A percentile compares a stretch with the other conserved stretches of the same genome.
Evolutionary conservation across 805 yeast species (phyloP).

Genomic region (Kodamaea laetipori): DNA sequence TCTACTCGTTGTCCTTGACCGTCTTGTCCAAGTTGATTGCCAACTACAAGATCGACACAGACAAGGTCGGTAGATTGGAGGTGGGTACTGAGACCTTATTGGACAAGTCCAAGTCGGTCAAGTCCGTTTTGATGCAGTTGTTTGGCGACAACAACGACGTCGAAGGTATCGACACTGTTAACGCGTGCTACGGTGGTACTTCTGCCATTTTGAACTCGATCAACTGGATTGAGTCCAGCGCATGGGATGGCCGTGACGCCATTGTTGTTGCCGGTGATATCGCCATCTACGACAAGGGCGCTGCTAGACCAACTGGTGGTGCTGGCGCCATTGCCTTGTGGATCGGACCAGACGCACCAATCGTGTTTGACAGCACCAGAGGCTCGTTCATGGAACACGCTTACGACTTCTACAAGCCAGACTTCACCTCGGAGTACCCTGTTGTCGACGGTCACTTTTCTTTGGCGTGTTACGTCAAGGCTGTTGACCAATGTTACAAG

Average conservation of each 20-base stretch:
- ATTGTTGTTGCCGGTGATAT: slow-evolving; percentile 97
- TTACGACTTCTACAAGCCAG: slow-evolving; percentile 97
- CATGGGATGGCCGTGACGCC: slow-evolving; percentile 99
- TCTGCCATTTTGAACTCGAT: slow-evolving; percentile 89
- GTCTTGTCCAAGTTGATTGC: slow-evolving; percentile 73
- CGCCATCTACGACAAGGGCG: slow-evolving; percentile 95
- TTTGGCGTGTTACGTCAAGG: slow-evolving; percentile 88
- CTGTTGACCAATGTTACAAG: slow-evolving; percentile 84
- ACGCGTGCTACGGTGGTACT: slow-evolving; percentile 99
- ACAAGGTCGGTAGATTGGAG: slow-evolving; percentile 87
- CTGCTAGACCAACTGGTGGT: slow-evolving; percentile 99
- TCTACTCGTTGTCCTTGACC: slow-evolving; percentile 92
- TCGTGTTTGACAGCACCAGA: slow-evolving; percentile 84
- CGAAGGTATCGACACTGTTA: slow-evolving; percentile 94
- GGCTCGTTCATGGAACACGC: slow-evolving; percentile 97
- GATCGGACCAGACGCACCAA: slow-evolving; percentile 97
- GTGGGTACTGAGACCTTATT: slow-evolving; percentile 97
- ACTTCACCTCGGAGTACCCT: slow-evolving; percentile 94
- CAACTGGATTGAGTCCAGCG: slow-evolving; percentile 93
- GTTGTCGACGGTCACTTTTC: slow-evolving; percentile 97
- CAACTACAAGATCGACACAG: slow-evolving; percentile 80
- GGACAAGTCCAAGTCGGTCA: slow-evolving; percentile 96
- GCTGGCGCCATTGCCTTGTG: slow-evolving; percentile 94
- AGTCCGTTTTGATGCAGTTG: slow-evolving; percentile 92
- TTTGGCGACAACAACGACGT: slow-evolving; percentile 85